phyloP scores from a whole-genome alignment of 257 asterid genomes.

The Gentiana straminea region DNA sequence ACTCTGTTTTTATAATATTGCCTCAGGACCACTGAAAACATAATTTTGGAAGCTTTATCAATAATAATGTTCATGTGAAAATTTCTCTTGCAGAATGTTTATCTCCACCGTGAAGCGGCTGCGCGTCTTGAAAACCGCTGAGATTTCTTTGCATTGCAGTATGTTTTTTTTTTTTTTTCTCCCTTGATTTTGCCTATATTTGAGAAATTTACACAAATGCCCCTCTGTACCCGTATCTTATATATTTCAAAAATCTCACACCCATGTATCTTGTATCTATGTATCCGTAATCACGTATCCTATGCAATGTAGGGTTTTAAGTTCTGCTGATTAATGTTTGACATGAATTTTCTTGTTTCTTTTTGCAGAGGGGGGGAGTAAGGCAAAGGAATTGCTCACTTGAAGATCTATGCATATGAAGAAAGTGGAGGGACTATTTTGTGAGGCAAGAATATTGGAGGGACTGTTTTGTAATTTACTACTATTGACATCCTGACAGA shows the following conservation, averaged over 20 bases:
- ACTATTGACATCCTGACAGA: not conserved
- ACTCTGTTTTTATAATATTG: not conserved
- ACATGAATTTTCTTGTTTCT: not conserved
- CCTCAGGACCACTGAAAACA: not conserved
- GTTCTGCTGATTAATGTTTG: not conserved
- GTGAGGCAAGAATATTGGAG: not conserved
- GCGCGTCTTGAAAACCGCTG: constrained; percentile 80
- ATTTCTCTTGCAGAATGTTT: constrained; percentile 60
- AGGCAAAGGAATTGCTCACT: constrained; percentile 30
- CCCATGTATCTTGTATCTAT: too few relatives aligned
- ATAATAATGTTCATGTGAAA: not conserved
- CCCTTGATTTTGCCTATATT: not conserved
- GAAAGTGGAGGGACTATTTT: constrained; percentile 1
- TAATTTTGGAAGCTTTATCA: not conserved
- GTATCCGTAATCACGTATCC: too few relatives aligned
- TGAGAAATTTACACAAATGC: not conserved
- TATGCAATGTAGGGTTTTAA: too few relatives aligned
- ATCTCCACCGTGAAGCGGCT: constrained; percentile 82
- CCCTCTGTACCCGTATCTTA: not conserved
- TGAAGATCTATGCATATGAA: not conserved
- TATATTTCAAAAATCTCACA: too few relatives aligned
- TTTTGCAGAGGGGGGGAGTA: constrained; percentile 42
- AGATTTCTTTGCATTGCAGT: constrained; percentile 53
- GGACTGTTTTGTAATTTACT: constrained; percentile 13
- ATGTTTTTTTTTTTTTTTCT: constrained; percentile 20